Base-by-base conservation (phyloP, 1,284 basidiomycete species). In the Cutaneotrichosporon sp. region DNA sequence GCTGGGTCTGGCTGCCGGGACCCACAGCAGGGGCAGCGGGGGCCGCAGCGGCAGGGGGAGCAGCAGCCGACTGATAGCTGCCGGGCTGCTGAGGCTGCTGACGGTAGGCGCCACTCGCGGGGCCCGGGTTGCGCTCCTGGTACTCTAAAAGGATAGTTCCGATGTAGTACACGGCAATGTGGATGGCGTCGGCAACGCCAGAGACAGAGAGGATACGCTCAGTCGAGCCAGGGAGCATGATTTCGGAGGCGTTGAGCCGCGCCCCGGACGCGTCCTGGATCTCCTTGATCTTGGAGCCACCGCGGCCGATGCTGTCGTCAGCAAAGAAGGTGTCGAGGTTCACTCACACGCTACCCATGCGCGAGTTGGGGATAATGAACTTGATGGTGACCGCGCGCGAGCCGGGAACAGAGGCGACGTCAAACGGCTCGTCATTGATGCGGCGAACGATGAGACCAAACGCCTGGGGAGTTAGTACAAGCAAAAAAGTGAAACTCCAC, bases 191-290 rank as follows among this genome's bases (percentile, higher is more conserved):
- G n/a, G 96, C 96, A 39, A 99, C 96, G 51, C 96, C 96, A 35
- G 93, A 92, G 44, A 98, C 93, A 61, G 90, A 96, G 53, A 99
- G 80, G 21, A 98, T 90, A 54, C 92, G 88, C 89, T 99, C 96
- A 13, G 96, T 98, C n/a, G 91, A 96, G 13, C 91, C 92, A 3
- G 96, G 94, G 23, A 99, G 82, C 92, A 98, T 96, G 40, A 91
- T 88, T 75, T 98, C 96, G 64, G 88, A 92, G 8, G 96, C 96
- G 68, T 97, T 97, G 58, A 99, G 78, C 56, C 92, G 80, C 8
- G 96, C 96, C 35, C 96, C 96, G 60, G 89, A 93, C 13, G 94
- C 94, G 69, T 99, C 96, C 74, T 99, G 96, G 66, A 99, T 99
- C 77, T 99, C 96, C 78, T 97, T 98, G 76, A 99, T 99, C 77